A percentile compares a stretch with the other conserved stretches of the same genome.
These are phyloP conservation scores for Hypoxylon sp. DNA, from an alignment of 2,329 filamentous ascomycete species.

Conservation along the genomic window DNA sequence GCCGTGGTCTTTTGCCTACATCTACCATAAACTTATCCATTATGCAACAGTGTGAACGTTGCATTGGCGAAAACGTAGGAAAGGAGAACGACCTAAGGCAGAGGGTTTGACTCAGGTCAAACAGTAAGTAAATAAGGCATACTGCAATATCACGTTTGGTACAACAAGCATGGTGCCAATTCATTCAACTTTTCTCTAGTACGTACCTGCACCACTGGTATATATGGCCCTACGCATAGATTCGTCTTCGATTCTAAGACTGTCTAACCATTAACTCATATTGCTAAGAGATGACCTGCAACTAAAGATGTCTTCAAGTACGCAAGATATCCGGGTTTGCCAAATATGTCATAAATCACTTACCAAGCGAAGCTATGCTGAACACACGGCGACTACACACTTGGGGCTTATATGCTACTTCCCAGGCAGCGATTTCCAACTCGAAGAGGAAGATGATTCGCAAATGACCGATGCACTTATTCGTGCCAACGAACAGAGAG, in stretches of 20 bases:
- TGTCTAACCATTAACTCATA: neutral
- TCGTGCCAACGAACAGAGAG: neutral
- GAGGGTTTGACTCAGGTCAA: neutral
- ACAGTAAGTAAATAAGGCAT: neutral
- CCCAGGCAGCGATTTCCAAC: neutral
- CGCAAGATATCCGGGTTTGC: neutral
- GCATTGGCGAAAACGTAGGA: too few relatives aligned
- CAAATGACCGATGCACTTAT: neutral
- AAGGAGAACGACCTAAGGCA: too few relatives aligned
- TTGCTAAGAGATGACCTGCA: neutral
- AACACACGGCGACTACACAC: conserved; percentile 8
- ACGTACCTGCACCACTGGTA: neutral
- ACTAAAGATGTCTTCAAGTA: neutral
- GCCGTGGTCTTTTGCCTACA: neutral
- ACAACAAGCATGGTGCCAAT: neutral
- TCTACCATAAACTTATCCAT: too few relatives aligned
- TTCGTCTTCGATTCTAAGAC: neutral
- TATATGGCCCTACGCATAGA: neutral
- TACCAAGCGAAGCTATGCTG: neutral
- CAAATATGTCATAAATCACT: neutral
- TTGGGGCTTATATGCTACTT: conserved; percentile 20
- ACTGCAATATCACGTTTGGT: neutral
- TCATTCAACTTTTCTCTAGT: neutral
- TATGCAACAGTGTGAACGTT: too few relatives aligned
- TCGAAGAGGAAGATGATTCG: neutral